Percentiles rank a stretch among this genome's conserved stretches.
Conservation (phyloP, 805 yeast species). For the Kurtzmaniella cleridarum region DNA sequence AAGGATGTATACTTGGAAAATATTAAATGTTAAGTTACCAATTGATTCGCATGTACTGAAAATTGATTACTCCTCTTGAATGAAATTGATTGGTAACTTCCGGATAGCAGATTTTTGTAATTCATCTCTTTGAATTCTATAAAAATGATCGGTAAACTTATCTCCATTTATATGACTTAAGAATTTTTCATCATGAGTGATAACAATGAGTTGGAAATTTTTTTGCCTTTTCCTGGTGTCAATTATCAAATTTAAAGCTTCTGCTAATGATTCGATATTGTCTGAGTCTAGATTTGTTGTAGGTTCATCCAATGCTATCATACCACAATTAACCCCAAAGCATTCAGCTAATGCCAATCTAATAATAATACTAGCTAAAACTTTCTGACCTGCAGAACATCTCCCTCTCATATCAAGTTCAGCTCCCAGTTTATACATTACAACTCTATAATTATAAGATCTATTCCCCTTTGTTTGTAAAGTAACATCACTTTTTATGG, state of each 20-base stretch:
- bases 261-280: conserved; percentile 83
- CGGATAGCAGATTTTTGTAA: conserved; percentile 74
- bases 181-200: conserved; percentile 94
- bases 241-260: conserved; percentile 69
- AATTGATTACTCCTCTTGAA: conserved; percentile 22
- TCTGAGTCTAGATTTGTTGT: conserved; percentile 92
- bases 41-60: too few relatives aligned
- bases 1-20: conserved; percentile 45
- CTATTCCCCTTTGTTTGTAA: conserved; percentile 46
- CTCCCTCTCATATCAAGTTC: conserved; percentile 98
- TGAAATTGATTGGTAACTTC: conserved; percentile 36
- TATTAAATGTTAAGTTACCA: neutral
- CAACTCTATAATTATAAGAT: conserved; percentile 87
- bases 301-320: conserved; percentile 95
- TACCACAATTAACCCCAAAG: conserved; percentile 91
- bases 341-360: conserved; percentile 92
- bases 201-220: conserved; percentile 91
- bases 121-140: conserved; percentile 73
- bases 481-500: conserved; percentile 75
- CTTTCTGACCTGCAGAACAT: conserved; percentile 97
- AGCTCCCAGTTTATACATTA: conserved; percentile 86
- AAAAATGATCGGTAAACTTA: conserved; percentile 81
- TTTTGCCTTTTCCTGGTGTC: conserved; percentile 68
- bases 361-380: conserved; percentile 85
- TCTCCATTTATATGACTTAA: conserved; percentile 80